A percentile compares a stretch with the other conserved stretches of the same genome.
Evolutionary conservation across 306 rosid genomes (phyloP).

Genomic region (Gillenia trifoliata): DNA sequence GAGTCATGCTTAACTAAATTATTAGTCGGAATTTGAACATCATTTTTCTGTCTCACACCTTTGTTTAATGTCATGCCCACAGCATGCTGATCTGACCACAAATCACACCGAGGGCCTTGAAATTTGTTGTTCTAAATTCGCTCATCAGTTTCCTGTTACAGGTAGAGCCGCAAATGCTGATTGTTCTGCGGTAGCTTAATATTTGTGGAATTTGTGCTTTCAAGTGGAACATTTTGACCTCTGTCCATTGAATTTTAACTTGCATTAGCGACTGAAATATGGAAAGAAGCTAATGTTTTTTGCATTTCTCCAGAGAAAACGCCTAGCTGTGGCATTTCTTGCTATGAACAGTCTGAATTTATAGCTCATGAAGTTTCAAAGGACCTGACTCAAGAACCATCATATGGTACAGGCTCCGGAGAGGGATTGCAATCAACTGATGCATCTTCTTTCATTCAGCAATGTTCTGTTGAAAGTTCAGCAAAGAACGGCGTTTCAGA

Average conservation of each 20-base stretch:
- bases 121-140: neutral
- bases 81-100: neutral
- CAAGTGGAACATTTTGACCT: neutral
- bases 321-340: neutral
- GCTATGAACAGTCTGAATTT: neutral
- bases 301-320: neutral
- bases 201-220: neutral
- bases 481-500: neutral
- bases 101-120: neutral
- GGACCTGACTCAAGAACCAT: neutral
- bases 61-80: neutral
- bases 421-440: neutral
- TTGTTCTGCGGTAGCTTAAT: neutral
- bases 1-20: neutral
- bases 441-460: slow-evolving; percentile 1
- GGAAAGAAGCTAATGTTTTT: neutral
- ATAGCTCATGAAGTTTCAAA: neutral
- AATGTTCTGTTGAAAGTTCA: slow-evolving; percentile 2
- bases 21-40: neutral
- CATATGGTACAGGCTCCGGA: neutral
- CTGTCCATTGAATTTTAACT: neutral
- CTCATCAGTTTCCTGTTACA: neutral
- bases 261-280: neutral
- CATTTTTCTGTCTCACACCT: neutral
- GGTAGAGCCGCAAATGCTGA: neutral